A percentile compares a stretch with the other conserved stretches of the same genome.
Evolutionary conservation across 2,329 filamentous ascomycete genomes (phyloP).

Genomic region (Nemania sp.): DNA sequence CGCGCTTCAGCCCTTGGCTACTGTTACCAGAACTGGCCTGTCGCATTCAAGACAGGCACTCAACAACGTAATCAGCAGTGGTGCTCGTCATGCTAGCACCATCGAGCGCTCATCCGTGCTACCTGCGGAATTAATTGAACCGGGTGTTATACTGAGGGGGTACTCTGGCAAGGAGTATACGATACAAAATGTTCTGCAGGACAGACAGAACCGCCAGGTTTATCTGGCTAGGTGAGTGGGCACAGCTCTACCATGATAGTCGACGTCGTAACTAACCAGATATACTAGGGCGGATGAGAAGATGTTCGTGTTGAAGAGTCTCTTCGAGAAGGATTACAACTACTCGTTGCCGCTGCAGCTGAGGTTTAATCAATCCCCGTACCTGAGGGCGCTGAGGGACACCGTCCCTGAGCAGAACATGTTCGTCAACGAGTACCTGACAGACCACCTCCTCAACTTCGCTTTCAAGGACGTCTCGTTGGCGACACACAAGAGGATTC

Average conservation of each 20-base stretch:
- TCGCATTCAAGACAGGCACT: conserved; percentile 44
- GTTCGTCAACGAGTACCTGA: conserved; percentile 60
- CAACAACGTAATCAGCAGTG: conserved; percentile 33
- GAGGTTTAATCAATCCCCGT: conserved; percentile 50
- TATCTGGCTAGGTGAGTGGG: conserved; percentile 51
- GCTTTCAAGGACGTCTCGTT: conserved; percentile 56
- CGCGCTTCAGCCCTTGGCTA: conserved; percentile 47
- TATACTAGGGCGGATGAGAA: conserved; percentile 48
- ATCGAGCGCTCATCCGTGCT: conserved; percentile 41
- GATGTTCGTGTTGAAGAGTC: conserved; percentile 52
- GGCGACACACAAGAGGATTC: conserved; percentile 55
- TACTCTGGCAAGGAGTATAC: conserved; percentile 51
- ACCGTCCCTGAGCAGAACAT: conserved; percentile 58
- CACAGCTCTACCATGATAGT: background rate
- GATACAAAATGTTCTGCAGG: conserved; percentile 52
- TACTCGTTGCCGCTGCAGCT: conserved; percentile 51
- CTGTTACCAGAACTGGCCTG: conserved; percentile 43
- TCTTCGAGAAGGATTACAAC: conserved; percentile 52
- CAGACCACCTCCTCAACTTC: conserved; percentile 57
- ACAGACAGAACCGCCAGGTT: conserved; percentile 52
- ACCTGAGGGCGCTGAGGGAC: conserved; percentile 56
- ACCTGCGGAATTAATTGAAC: conserved; percentile 43
- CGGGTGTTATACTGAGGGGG: conserved; percentile 48
- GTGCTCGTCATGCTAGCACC: conserved; percentile 46
- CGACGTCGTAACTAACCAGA: conserved; percentile 9